Base-by-base conservation (phyloP, 768 basidiomycete species). In the Leccinum truebloodii region DNA sequence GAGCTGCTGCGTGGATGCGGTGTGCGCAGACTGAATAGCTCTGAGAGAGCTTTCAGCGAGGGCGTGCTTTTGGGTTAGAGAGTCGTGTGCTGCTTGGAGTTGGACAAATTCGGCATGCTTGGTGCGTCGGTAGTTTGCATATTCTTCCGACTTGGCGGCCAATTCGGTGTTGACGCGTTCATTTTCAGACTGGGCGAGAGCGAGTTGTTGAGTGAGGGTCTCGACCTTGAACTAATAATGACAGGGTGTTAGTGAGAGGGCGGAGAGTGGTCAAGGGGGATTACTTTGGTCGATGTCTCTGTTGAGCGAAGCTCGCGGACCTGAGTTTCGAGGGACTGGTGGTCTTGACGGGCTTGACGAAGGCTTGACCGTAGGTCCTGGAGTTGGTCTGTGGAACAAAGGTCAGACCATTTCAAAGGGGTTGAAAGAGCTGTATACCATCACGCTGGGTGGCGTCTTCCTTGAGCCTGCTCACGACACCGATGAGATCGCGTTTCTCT, bases 401-500 rank as follows among this genome's bases (percentile, higher is more conserved):
- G 35, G 60, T 59, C 57, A 44, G 58, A 55, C 8, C 22, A 50
- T 26, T 39, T 30, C 20, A 32, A 0, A 32, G 3, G 30, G 2
- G 16, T 46, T 50, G n/a, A 50, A 35, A 61, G 32, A 52, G 22
- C 13, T 18, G 68, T 81, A 57, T 58, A 94, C 94, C 90, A 62
- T 94, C 90, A 56, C 89, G 84, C 68, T 89, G 85, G 8, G 81
- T 69, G 46, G 81, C 79, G 61, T 95, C 90, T 66, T 91, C 86
- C 71, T 93, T 90, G 63, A 94, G 75, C 56, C 91, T 83, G 71
- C 90, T 94, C 5, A 95, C 85, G 49, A 94, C 89, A 30, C 83
- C 85, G 48, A 95, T 80, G 52, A 97, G 82, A 63, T 95, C 93
- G 35, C 94, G 86, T 75, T 97, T 97, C 79, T 97, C 95, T 57